These are phyloP conservation scores for Cydonia oblonga DNA, from an alignment of 331 rosid species.

Conservation along the genomic window DNA sequence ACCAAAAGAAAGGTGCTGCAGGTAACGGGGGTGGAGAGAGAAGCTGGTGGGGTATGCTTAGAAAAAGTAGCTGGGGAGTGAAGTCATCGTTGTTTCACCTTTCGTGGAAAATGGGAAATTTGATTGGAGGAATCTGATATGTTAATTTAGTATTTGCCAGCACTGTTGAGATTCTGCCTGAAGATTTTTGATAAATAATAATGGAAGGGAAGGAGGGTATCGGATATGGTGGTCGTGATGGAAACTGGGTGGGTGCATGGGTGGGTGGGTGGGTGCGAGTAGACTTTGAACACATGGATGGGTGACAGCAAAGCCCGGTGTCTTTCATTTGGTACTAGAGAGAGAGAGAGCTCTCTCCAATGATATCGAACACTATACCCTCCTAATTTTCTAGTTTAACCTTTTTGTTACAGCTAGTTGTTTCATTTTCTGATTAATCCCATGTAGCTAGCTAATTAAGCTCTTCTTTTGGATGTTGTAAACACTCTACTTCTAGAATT, in stretches of 20 bases:
- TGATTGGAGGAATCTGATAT: conserved; percentile 35
- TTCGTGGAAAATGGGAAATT: conserved; percentile 20
- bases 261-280: conserved; percentile 12
- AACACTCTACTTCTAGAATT: background rate
- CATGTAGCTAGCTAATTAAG: background rate
- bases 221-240: conserved; percentile 26
- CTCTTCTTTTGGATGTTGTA: background rate
- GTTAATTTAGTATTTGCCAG: background rate
- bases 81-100: conserved; percentile 23
- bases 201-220: conserved; percentile 29
- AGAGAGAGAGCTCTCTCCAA: background rate
- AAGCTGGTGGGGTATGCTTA: background rate
- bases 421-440: background rate
- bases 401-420: background rate
- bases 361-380: background rate
- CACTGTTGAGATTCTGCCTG: conserved; percentile 71
- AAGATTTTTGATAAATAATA: conserved; percentile 52
- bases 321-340: background rate
- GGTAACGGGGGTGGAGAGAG: conserved; percentile 4
- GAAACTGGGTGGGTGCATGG: conserved; percentile 22
- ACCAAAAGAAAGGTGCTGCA: conserved; percentile 17
- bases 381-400: background rate
- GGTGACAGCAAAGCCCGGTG: conserved; percentile 19
- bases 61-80: background rate
- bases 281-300: conserved; percentile 19